These are phyloP conservation scores for Symbiotaphrina buchneri DNA, from an alignment of 495 filamentous ascomycete species.

Conservation along the genomic window DNA sequence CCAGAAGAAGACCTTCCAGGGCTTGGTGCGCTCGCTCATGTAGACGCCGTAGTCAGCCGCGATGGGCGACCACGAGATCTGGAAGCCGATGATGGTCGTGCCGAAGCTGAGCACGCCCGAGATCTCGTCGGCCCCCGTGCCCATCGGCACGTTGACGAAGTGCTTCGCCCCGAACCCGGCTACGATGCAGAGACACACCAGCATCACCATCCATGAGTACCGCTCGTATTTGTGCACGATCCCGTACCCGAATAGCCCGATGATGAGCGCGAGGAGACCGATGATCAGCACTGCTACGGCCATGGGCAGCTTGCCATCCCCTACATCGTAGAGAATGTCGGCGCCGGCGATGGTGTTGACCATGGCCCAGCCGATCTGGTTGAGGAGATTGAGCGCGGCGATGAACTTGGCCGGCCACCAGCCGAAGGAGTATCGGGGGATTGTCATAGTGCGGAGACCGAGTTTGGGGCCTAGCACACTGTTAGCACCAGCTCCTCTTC, in stretches of 20 bases:
- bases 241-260: constrained; percentile 29
- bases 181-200: constrained; percentile 34
- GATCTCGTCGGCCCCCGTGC: constrained; percentile 15
- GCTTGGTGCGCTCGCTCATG: constrained; percentile 26
- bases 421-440: constrained; percentile 30
- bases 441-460: constrained; percentile 28
- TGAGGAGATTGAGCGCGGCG: constrained; percentile 49
- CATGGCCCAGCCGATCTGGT: constrained; percentile 33
- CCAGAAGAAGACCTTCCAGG: constrained; percentile 27
- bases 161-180: constrained; percentile 25
- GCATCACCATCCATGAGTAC: constrained; percentile 25
- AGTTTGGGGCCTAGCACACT: constrained; percentile 26
- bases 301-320: constrained; percentile 19
- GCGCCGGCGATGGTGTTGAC: constrained; percentile 22
- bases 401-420: constrained; percentile 48
- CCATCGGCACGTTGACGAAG: constrained; percentile 18
- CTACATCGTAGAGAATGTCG: constrained; percentile 24
- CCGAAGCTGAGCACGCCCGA: constrained; percentile 25
- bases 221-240: constrained; percentile 21
- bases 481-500: no score
- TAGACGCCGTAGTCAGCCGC: constrained; percentile 40
- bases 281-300: constrained; percentile 24
- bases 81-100: constrained; percentile 31
- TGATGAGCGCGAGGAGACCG: constrained; percentile 16
- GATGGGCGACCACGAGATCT: constrained; percentile 29